Base-by-base conservation (phyloP, 2,329 filamentous ascomycete genomes). In the Scedosporium aurantiacum region DNA sequence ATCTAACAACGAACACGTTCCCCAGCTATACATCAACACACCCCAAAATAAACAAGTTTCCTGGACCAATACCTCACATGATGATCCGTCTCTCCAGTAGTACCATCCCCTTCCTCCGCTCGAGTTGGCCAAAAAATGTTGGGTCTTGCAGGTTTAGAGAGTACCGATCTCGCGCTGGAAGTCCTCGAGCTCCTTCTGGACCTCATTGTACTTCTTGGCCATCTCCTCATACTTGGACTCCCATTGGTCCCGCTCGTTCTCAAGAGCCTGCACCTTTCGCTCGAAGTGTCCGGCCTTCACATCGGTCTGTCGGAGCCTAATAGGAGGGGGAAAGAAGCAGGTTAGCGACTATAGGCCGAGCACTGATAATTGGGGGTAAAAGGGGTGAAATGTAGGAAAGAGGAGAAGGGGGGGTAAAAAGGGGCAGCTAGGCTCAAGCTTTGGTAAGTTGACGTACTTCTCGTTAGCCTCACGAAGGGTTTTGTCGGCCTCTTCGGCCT, bases 251-350 rank as follows among this genome's bases (percentile, higher is more conserved):
- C 90, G 89, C 75, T 92, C 85, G 72, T 85, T 82, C 80, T 99
- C 94, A 72, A 97, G 87, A 70, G 94, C 93, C 78, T 97, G 91
- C 69, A 97, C 94, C 83, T 97, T 97, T 79, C 94, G 94, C 82
- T 99, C 94, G 78, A 93, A 97, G 82, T 99, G 93, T 71, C 93
- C 94, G 72, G 93, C 92, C 84, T 97, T 97, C 79, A 97, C 91
- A 75, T 99, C 94, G 79, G 94, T 97, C 81, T 96, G 92, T 76
- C 94, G 92, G 73, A 97, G 90, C 81, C 94, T 99, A 69, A 66
- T 28, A 41, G 12, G 6, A 3, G n/a, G 25, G 12, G 25, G 45
- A 37, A 28, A 60, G 4, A 43, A 27, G 2, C 32, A 10, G 37
- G 23, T 28, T 59, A 47, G 41, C 23, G 21, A 37, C 41, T 4